Percentiles rank a stretch among this genome's conserved stretches.
These are phyloP conservation scores for Odontarrhena argentea DNA, from an alignment of 345 rosid species.

Conservation along the genomic window DNA sequence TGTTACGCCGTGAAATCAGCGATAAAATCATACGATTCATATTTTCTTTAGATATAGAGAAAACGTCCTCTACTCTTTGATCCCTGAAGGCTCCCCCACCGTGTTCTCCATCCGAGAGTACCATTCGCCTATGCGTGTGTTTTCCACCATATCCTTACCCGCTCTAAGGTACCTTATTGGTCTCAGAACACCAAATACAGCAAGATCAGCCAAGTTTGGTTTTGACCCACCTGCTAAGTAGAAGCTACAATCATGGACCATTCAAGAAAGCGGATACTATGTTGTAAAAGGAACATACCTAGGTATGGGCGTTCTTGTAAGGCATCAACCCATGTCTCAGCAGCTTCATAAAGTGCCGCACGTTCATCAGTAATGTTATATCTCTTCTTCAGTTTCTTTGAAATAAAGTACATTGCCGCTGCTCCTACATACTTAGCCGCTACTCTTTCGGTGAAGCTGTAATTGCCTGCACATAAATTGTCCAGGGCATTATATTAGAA, in stretches of 20 bases:
- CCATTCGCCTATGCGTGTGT: conserved; percentile 87
- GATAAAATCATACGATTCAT: conserved; percentile 12
- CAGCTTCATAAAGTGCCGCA: conserved; percentile 82
- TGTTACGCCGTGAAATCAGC: conserved; percentile 32
- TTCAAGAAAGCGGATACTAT: conserved; percentile 3
- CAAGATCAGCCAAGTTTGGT: conserved; percentile 93
- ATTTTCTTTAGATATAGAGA: conserved; percentile 17
- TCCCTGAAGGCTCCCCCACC: conserved; percentile 66
- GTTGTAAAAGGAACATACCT: conserved; percentile 44
- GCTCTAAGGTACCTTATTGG: conserved; percentile 78
- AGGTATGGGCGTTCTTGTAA: conserved; percentile 69
- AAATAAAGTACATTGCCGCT: conserved; percentile 86
- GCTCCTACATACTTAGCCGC: conserved; percentile 89
- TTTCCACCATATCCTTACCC: conserved; percentile 90
- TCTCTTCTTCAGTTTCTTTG: conserved; percentile 89
- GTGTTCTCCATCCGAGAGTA: conserved; percentile 70
- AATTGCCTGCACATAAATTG: conserved; percentile 65
- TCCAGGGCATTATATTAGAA: background rate
- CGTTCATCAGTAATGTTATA: conserved; percentile 91
- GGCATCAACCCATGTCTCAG: conserved; percentile 91
- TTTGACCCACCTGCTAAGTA: conserved; percentile 61
- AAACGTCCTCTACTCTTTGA: conserved; percentile 42
- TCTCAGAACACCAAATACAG: conserved; percentile 89
- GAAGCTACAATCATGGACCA: conserved; percentile 21
- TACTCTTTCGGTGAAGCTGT: conserved; percentile 78